These are phyloP conservation scores for Schizophyllum amplum DNA, from an alignment of 1,284 basidiomycete genomes.

Conservation along the genomic window DNA sequence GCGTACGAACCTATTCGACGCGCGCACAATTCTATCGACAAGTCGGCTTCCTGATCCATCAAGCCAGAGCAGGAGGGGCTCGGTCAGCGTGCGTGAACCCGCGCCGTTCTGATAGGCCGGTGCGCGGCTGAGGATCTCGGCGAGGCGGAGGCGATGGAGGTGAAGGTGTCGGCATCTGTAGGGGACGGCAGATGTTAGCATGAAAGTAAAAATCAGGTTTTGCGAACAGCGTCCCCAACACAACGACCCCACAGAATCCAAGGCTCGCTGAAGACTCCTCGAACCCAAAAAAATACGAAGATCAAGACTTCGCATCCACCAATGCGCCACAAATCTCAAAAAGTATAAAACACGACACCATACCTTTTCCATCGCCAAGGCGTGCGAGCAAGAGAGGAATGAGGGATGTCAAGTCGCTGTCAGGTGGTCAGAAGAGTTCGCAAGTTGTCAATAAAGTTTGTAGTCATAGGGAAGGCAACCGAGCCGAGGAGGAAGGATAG, in stretches of 20 bases:
- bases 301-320: too few species aligned
- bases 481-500: too few species aligned
- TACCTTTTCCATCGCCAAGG: not conserved
- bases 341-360: too few species aligned
- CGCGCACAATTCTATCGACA: conserved; percentile 34
- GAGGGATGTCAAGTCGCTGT: not conserved
- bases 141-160: conserved; percentile 63
- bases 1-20: not conserved
- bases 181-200: too few species aligned
- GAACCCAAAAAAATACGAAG: too few species aligned
- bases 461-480: too few species aligned
- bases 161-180: conserved; percentile 31
- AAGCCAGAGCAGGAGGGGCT: conserved; percentile 75
- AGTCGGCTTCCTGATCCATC: conserved; percentile 47
- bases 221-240: too few species aligned
- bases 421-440: not conserved
- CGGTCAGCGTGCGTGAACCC: conserved; percentile 66
- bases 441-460: too few species aligned
- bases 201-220: too few species aligned
- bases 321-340: too few species aligned
- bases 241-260: too few species aligned
- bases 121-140: conserved; percentile 71
- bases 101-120: conserved; percentile 58
- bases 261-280: too few species aligned
- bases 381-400: not conserved